Evolutionary conservation across 768 basidiomycete species (phyloP), one percentile per base, ranked within the genome.

Genomic region (Holtermannia corniformis): DNA sequence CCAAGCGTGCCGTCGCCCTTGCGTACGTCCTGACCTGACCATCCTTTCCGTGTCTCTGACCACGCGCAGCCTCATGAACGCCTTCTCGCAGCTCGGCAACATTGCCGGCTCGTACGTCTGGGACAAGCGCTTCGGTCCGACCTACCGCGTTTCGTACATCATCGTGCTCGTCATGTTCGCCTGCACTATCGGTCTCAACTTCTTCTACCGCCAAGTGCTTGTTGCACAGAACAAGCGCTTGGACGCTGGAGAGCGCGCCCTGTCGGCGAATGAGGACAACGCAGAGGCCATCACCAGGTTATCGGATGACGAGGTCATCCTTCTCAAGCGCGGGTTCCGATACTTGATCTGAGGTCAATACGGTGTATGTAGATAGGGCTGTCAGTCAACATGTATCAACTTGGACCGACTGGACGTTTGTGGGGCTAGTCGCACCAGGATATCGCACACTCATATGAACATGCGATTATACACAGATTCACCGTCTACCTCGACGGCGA

Each of bases 1-100:
- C 83, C n/a, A 92, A 91, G 72, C 82, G 89, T 3, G 85, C 89
- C 2, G 84, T 90, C n/a, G 84, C 84, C 12, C 76, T 93, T 45
- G 89, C 87, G 1, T 73, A 4, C 4, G 24, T 3, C 3, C 24
- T 32, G 19, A 19, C n/a, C 20, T 23, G 14, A 25, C 27, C 47
- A 28, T 48, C 11, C 14, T n/a, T n/a, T n/a, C 5, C 5, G 23
- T 44, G 0, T 19, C 37, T 23, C 52, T 64, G 41, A 62, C 63
- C 54, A 58, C 64, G 3, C 54, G 64, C 48, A 56, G 56, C 5
- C 60, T 86, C 55, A 80, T 90, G 62, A 89, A 91, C 69, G 80
- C 83, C 41, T 81, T 87, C 64, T 83, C 84, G 7, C 82, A 87
- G 63, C 76, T 87, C 2, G 90, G 90, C 0, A 92, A 92, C 73